phyloP scores from a whole-genome alignment of 805 yeast genomes.

The Yueomyces sinensis region DNA sequence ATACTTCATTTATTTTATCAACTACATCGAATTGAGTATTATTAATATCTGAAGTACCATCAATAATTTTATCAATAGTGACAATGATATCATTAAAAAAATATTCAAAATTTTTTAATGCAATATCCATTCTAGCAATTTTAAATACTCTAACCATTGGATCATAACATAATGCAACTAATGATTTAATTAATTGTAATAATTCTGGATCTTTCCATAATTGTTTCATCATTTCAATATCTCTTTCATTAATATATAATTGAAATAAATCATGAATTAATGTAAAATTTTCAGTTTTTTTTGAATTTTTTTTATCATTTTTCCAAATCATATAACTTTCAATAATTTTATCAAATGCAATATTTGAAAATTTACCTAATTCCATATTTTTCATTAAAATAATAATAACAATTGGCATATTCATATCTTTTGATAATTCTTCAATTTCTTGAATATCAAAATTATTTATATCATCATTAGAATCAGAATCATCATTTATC shows the following conservation, averaged over 20 bases:
- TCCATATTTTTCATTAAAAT: slow-evolving; percentile 15
- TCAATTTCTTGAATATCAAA: slow-evolving; percentile 15
- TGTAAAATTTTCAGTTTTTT: slow-evolving; percentile 33
- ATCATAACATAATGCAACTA: slow-evolving; percentile 59
- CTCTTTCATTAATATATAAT: slow-evolving; percentile 53
- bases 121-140: slow-evolving; percentile 50
- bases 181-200: slow-evolving; percentile 58
- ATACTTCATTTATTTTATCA: slow-evolving; percentile 44
- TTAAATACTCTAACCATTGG: slow-evolving; percentile 61
- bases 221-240: slow-evolving; percentile 60
- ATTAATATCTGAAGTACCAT: slow-evolving; percentile 28
- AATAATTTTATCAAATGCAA: slow-evolving; percentile 16
- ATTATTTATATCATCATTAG: slow-evolving; percentile 10
- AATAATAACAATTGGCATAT: slow-evolving; percentile 16
- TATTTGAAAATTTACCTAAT: slow-evolving; percentile 8
- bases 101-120: slow-evolving; percentile 47
- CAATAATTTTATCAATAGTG: slow-evolving; percentile 40
- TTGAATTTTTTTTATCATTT: slow-evolving; percentile 1
- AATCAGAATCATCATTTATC: not conserved
- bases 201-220: slow-evolving; percentile 80
- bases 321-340: slow-evolving; percentile 21
- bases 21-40: slow-evolving; percentile 49
- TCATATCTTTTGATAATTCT: slow-evolving; percentile 18
- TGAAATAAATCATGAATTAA: slow-evolving; percentile 50
- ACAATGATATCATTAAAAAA: slow-evolving; percentile 56